Base-by-base conservation (phyloP, 1,284 basidiomycete species). In the Puccinia triticina region DNA sequence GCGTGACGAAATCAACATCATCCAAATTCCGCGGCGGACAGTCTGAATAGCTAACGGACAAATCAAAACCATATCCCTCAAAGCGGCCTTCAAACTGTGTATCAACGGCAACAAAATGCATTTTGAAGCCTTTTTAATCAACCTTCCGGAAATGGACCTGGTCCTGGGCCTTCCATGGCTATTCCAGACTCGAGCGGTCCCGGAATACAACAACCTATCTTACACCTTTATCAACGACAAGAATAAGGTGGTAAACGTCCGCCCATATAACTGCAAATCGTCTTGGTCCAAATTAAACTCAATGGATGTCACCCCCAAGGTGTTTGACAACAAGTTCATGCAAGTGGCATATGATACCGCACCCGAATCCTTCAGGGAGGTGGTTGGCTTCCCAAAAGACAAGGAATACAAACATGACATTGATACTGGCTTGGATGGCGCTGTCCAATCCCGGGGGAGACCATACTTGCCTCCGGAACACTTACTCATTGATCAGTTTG, bases 121-220 rank as follows among this genome's bases (percentile, higher is more conserved):
- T 7, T 32, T 61, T 26, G 57, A 55, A 23, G 32, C 57, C 3
- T 77, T 43, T 26, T n/a, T 57, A 14, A 43, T 77, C 18, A 64
- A 53, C 12, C 57, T 77, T 0, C 74, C 74, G 23, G 34, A 64
- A 11, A 59, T 77, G 53, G 57, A 77, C 23, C n/a, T 77, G 18
- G 57, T 77, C n/a, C n/a, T 77, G 1, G 75, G 53, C 1, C 14
- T 59, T 11, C 75, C 57, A 18, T 77, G 75, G 75, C 18, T 77
- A 12, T 23, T 40, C 29, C 34, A 29, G 11, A 55, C 29, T 12
- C 29, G 46, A 57, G 48, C 50, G 7, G 73, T 75, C 4, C 53
- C 53, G 23, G 34, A 75, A 21, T 75, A 53, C 37, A 10, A 29
- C 7, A 37, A 46, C n/a, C 21, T 46, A n/a, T 48, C 12, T 18